Evolutionary conservation across 164 flowering plant genomes (phyloP).

Genomic region (Dillenia turbinata): DNA sequence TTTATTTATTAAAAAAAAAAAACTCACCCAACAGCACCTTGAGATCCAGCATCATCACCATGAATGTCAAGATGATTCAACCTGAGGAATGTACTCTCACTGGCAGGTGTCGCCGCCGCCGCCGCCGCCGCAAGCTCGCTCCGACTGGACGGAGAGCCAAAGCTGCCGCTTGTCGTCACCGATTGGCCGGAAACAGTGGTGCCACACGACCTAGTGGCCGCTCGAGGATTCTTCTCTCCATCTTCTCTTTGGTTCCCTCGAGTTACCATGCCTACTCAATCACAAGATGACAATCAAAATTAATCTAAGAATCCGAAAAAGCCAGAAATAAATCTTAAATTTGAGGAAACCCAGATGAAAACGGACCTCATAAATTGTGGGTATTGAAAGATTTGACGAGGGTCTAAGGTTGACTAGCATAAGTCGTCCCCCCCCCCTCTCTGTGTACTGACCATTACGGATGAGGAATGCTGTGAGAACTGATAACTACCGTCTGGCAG

Average conservation of each 20-base stretch:
- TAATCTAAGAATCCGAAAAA: not conserved
- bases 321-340: not conserved
- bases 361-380: not conserved
- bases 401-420: slow-evolving; percentile 1
- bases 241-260: slow-evolving; percentile 28
- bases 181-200: slow-evolving; percentile 61
- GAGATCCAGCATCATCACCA: slow-evolving; percentile 72
- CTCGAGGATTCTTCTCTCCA: slow-evolving; percentile 40
- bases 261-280: slow-evolving; percentile 21
- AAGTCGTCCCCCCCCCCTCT: not conserved
- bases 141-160: slow-evolving; percentile 80
- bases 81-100: slow-evolving; percentile 53
- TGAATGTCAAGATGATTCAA: slow-evolving; percentile 71
- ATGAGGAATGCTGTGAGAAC: too few relatives aligned
- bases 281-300: too few relatives aligned
- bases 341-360: slow-evolving; percentile 6
- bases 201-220: slow-evolving; percentile 33
- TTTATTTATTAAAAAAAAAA: not conserved
- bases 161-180: slow-evolving; percentile 85
- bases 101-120: slow-evolving; percentile 58
- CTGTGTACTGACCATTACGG: too few relatives aligned
- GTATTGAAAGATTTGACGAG: slow-evolving; percentile 4
- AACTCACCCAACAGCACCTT: slow-evolving; percentile 52
- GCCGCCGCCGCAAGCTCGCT: slow-evolving; percentile 29
- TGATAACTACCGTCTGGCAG: too few relatives aligned